Percentiles rank a stretch among this genome's conserved stretches.
Conservation (phyloP, 2,329 filamentous ascomycete species). For the Zasmidium cellare region DNA sequence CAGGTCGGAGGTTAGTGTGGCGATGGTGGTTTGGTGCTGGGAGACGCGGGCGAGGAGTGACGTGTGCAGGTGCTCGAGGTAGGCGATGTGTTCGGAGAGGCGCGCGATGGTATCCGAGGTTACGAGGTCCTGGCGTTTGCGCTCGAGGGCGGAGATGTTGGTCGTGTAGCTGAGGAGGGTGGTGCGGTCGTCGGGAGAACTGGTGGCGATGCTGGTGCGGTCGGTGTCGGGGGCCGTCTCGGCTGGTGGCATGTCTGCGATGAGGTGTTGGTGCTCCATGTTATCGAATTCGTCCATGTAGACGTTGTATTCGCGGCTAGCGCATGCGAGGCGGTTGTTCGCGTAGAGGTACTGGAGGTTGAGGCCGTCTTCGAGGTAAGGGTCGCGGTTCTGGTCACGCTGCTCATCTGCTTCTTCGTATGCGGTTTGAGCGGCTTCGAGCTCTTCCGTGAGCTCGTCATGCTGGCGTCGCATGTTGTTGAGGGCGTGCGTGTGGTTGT, state of each 20-base stretch:
- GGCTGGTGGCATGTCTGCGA: no score
- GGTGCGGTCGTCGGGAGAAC: not conserved
- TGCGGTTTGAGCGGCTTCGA: slow-evolving; percentile 7
- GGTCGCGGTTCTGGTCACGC: slow-evolving; percentile 10
- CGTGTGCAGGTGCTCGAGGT: no score
- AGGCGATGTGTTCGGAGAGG: no score
- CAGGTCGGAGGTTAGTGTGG: no score
- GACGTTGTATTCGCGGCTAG: slow-evolving; percentile 11
- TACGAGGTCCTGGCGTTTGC: slow-evolving; percentile 8
- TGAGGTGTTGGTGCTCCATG: slow-evolving; percentile 10
- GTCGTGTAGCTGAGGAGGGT: slow-evolving; percentile 6
- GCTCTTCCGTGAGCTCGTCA: not conserved
- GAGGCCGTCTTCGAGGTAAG: slow-evolving; percentile 6
- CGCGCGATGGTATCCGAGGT: not conserved
- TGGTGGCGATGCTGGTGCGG: slow-evolving; percentile 7
- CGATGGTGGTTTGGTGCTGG: no score
- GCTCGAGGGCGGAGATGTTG: slow-evolving; percentile 10
- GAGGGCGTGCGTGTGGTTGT: slow-evolving; percentile 6
- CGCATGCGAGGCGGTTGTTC: slow-evolving; percentile 16
- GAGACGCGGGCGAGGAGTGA: no score
- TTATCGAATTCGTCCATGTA: slow-evolving; percentile 13
- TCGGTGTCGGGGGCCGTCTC: no score
- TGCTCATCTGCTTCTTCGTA: not conserved
- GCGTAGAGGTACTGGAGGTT: slow-evolving; percentile 13
- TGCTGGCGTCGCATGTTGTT: slow-evolving; percentile 3